Conservation (phyloP, 495 filamentous ascomycete genomes). For the Lasiosphaeriaceae sp. region DNA sequence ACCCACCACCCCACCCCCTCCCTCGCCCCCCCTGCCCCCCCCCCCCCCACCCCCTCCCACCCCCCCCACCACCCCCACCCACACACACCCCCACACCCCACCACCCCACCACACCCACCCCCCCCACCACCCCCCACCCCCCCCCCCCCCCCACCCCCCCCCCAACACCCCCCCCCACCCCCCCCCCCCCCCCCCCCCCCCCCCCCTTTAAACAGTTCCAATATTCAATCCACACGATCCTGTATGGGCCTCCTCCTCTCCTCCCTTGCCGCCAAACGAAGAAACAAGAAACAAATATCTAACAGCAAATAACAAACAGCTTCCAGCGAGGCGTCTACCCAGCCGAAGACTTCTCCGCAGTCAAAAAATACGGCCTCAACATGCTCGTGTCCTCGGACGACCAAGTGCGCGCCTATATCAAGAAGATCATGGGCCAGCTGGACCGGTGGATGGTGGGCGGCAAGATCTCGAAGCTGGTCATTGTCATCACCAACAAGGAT, state of each 20-base stretch:
- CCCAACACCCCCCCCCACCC: too few relatives aligned
- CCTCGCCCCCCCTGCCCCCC: too few relatives aligned
- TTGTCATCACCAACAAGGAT: conserved; percentile 94
- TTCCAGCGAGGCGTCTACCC: conserved; percentile 98
- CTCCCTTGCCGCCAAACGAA: too few relatives aligned
- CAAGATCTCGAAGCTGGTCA: conserved; percentile 93
- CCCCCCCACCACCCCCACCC: neutral
- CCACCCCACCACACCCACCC: too few relatives aligned
- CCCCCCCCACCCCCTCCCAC: too few relatives aligned
- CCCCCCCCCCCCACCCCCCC: too few relatives aligned
- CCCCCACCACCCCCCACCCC: too few relatives aligned
- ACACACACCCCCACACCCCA: too few relatives aligned
- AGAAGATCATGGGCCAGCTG: conserved; percentile 95
- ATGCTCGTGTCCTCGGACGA: conserved; percentile 97
- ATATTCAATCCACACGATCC: conserved; percentile 93
- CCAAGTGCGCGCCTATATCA: conserved; percentile 97
- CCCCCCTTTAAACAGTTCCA: too few relatives aligned
- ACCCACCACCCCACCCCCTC: too few relatives aligned
- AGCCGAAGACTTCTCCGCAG: conserved; percentile 93
- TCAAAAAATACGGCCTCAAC: conserved; percentile 99
- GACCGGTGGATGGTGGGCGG: conserved; percentile 94
- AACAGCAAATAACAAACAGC: conserved; percentile 31
- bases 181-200: too few relatives aligned
- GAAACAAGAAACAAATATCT: too few relatives aligned
- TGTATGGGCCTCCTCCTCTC: conserved; percentile 47